Conservation (phyloP, 2,329 filamentous ascomycete species). For the Diaporthe citriasiana region DNA sequence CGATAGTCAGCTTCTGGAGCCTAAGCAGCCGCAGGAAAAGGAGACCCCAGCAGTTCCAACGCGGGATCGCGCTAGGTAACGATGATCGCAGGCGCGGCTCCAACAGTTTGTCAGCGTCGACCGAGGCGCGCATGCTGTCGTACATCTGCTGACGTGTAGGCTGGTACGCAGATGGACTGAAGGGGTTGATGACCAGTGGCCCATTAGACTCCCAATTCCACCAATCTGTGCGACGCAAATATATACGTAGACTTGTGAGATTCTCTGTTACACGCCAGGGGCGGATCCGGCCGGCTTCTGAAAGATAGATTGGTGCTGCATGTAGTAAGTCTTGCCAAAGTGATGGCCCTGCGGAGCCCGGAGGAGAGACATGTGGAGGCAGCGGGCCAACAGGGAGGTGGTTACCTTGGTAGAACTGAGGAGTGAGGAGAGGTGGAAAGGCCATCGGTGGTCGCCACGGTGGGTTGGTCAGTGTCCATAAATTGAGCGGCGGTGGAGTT, state of each 20-base stretch:
- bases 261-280: slow-evolving; percentile 30
- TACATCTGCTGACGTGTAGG: not conserved
- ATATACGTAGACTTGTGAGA: slow-evolving; percentile 25
- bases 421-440: not conserved
- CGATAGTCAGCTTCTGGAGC: slow-evolving; percentile 36
- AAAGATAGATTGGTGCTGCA: not conserved
- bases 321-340: not conserved
- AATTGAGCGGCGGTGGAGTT: not conserved
- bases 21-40: slow-evolving; percentile 31
- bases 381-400: not conserved
- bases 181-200: slow-evolving; percentile 30
- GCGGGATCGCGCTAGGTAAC: not conserved
- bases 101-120: not conserved
- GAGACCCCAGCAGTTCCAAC: slow-evolving; percentile 26
- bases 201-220: slow-evolving; percentile 19
- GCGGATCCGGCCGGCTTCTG: not conserved
- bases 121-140: not conserved
- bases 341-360: not conserved
- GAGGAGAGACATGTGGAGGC: not conserved
- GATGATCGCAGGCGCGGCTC: not conserved
- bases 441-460: not conserved
- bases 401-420: not conserved
- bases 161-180: not conserved
- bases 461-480: not conserved
- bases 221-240: slow-evolving; percentile 39